A percentile compares a stretch with the other conserved stretches of the same genome.
Evolutionary conservation across 2,329 filamentous ascomycete genomes (phyloP).

Genomic region (Periconia sp.): DNA sequence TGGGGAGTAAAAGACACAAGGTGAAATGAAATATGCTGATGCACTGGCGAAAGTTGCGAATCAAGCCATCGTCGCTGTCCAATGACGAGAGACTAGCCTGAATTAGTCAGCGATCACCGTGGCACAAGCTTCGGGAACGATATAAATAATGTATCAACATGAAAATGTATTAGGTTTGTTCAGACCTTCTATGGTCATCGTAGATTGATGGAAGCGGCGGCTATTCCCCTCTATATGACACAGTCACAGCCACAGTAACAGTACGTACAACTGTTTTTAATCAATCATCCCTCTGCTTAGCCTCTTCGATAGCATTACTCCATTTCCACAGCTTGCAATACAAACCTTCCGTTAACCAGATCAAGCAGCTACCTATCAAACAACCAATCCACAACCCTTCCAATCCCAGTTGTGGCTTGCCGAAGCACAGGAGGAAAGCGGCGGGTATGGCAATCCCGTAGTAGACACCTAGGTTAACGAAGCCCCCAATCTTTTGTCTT

Average conservation of each 20-base stretch:
- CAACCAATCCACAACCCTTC: slow-evolving; percentile 42
- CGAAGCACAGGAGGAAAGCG: slow-evolving; percentile 39
- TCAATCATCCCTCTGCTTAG: slow-evolving; percentile 22
- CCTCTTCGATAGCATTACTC: slow-evolving; percentile 34
- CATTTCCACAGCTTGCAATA: slow-evolving; percentile 36
- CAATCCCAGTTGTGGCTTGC: slow-evolving; percentile 36
- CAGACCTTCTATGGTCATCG: too few relatives aligned
- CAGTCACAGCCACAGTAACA: background rate
- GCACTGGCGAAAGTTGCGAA: too few relatives aligned
- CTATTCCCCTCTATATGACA: background rate
- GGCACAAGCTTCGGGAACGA: too few relatives aligned
- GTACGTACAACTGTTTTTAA: background rate
- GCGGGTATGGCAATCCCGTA: slow-evolving; percentile 43
- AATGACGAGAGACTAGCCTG: too few relatives aligned
- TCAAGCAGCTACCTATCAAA: slow-evolving; percentile 35
- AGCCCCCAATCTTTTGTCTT: slow-evolving; percentile 43
- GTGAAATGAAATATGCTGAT: too few relatives aligned
- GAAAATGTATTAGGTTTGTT: too few relatives aligned
- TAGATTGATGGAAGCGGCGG: too few relatives aligned
- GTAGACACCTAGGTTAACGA: slow-evolving; percentile 41
- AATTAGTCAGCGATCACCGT: too few relatives aligned
- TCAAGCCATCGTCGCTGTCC: too few relatives aligned
- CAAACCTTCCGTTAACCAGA: slow-evolving; percentile 35
- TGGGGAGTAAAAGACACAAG: background rate
- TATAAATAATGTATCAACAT: too few relatives aligned